phyloP scores from a whole-genome alignment of 805 yeast species.

The Brettanomyces sp. region DNA sequence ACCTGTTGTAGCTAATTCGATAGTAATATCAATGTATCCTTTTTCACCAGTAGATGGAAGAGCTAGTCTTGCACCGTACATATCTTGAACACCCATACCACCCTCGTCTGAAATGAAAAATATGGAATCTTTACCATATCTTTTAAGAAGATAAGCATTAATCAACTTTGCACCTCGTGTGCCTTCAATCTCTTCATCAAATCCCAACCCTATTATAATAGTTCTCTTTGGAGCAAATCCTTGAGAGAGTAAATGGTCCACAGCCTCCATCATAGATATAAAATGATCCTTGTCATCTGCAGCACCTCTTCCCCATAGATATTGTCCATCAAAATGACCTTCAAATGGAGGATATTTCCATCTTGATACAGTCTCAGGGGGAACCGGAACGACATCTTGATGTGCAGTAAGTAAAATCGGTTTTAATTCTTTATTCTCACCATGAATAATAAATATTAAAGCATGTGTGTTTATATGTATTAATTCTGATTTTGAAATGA shows the following conservation, averaged over 20 bases:
- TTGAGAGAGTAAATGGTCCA: constrained; percentile 41
- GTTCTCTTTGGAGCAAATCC: constrained; percentile 55
- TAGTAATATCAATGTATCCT: constrained; percentile 29
- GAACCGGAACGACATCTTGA: constrained; percentile 74
- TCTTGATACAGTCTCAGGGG: constrained; percentile 16
- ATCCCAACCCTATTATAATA: constrained; percentile 58
- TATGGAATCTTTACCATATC: constrained; percentile 53
- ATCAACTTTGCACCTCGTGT: constrained; percentile 49
- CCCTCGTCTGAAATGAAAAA: constrained; percentile 56
- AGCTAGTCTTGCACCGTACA: constrained; percentile 17
- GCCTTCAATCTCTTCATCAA: constrained; percentile 73
- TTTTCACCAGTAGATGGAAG: constrained; percentile 27
- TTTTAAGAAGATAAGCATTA: constrained; percentile 34
- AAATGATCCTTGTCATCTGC: constrained; percentile 67
- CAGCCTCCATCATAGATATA: constrained; percentile 55
- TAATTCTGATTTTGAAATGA: constrained; percentile 34
- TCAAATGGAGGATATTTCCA: constrained; percentile 66
- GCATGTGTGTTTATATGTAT: constrained; percentile 55
- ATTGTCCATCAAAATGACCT: constrained; percentile 58
- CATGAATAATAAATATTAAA: constrained; percentile 57
- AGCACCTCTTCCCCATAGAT: constrained; percentile 71
- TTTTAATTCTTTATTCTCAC: constrained; percentile 39
- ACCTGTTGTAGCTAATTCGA: constrained; percentile 46
- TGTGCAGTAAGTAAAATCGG: constrained; percentile 70
- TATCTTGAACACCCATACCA: constrained; percentile 35